phyloP scores from a whole-genome alignment of 768 basidiomycete species.

The Suillus brevipes region DNA sequence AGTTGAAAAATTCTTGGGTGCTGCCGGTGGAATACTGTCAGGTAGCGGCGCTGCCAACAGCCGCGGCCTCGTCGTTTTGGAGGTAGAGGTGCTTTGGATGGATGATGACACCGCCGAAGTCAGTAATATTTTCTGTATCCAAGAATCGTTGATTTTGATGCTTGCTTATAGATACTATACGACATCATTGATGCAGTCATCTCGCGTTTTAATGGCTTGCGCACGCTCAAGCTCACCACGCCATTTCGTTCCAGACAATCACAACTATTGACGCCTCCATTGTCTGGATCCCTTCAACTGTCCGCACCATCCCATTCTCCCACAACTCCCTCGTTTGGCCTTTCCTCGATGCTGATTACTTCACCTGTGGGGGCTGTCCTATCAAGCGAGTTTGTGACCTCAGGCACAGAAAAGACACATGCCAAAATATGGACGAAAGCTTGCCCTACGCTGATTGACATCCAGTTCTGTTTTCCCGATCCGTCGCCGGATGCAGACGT shows the following conservation, averaged over 20 bases:
- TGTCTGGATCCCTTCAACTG: constrained; percentile 6
- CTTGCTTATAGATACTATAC: constrained; percentile 24
- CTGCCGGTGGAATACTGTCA: constrained; percentile 24
- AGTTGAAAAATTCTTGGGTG: constrained; percentile 31
- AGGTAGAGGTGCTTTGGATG: constrained; percentile 30
- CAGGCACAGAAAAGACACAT: constrained; percentile 25
- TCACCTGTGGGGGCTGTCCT: neutral
- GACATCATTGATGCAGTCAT: constrained; percentile 32
- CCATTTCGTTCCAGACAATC: constrained; percentile 31
- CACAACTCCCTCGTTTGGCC: neutral
- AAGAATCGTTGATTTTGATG: constrained; percentile 3
- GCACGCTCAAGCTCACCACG: constrained; percentile 31
- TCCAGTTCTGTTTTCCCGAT: constrained; percentile 33
- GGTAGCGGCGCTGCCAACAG: constrained; percentile 11
- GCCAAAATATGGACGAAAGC: constrained; percentile 30
- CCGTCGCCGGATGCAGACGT: constrained; percentile 26
- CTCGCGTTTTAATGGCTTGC: constrained; percentile 31
- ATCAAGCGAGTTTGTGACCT: constrained; percentile 31
- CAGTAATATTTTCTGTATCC: constrained; percentile 2
- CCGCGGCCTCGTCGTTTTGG: constrained; percentile 21
- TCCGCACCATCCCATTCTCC: constrained; percentile 13
- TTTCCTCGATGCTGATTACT: constrained; percentile 3
- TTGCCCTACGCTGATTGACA: constrained; percentile 27
- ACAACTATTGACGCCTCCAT: constrained; percentile 1
- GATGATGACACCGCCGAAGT: constrained; percentile 32